These are phyloP conservation scores for Naganishia randhawae DNA, from an alignment of 768 basidiomycete species.

Conservation along the genomic window DNA sequence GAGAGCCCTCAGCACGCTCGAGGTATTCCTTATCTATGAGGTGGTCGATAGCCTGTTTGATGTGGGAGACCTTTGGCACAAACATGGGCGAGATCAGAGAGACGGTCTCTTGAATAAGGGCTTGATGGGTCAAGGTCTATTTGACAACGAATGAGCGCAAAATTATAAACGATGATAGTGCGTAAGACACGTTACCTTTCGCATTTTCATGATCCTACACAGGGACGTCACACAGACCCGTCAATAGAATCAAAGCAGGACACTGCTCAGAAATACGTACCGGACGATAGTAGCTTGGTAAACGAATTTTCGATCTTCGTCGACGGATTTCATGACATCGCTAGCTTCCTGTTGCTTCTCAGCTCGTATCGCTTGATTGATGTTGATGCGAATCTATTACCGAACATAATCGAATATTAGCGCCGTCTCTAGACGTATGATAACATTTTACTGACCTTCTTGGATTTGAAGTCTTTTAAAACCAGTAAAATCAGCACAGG, in stretches of 20 bases:
- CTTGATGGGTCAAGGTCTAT: slow-evolving; percentile 50
- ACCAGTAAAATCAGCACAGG: slow-evolving; percentile 30
- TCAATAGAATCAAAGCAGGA: background rate
- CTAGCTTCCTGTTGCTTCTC: slow-evolving; percentile 86
- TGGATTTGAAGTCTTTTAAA: slow-evolving; percentile 71
- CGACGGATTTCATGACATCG: slow-evolving; percentile 88
- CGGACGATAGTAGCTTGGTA: slow-evolving; percentile 89
- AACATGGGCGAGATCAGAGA: slow-evolving; percentile 41
- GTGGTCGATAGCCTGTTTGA: slow-evolving; percentile 94
- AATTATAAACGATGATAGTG: background rate
- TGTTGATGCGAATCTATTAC: slow-evolving; percentile 68
- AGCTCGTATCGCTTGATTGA: slow-evolving; percentile 88
- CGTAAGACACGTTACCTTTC: slow-evolving; percentile 37
- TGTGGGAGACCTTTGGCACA: slow-evolving; percentile 87
- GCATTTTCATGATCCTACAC: slow-evolving; percentile 54
- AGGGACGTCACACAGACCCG: background rate
- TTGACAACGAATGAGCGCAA: background rate
- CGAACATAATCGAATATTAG: background rate
- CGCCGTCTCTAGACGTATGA: background rate
- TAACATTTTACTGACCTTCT: slow-evolving; percentile 58
- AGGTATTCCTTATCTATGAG: slow-evolving; percentile 96
- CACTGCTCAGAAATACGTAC: slow-evolving; percentile 5
- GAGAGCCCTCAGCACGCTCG: slow-evolving; percentile 84
- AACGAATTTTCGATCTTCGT: slow-evolving; percentile 93
- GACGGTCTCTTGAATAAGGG: slow-evolving; percentile 50